Evolutionary conservation across 345 rosid species (phyloP).

Genomic region (Cardamine occulta): DNA sequence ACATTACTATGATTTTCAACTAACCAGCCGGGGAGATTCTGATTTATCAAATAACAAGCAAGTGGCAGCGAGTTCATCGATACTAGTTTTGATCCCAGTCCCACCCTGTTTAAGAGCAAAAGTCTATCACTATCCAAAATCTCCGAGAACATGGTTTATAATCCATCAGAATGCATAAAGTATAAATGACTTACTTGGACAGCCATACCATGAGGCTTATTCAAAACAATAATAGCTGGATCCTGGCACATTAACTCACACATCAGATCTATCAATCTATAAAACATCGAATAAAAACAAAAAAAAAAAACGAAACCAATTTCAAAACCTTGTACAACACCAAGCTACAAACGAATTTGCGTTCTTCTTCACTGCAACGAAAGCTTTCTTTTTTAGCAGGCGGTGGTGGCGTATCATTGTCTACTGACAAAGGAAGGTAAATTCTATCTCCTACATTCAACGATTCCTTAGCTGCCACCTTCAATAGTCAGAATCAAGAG

Average conservation of each 20-base stretch:
- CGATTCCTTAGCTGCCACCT: slow-evolving; percentile 83
- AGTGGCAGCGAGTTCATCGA: slow-evolving; percentile 76
- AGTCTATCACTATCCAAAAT: neutral
- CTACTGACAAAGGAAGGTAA: slow-evolving; percentile 67
- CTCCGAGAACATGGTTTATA: neutral
- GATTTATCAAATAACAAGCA: slow-evolving; percentile 64
- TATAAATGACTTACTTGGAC: slow-evolving; percentile 66
- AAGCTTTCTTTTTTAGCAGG: slow-evolving; percentile 52
- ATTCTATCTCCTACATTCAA: slow-evolving; percentile 76
- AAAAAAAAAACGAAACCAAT: neutral
- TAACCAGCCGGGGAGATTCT: slow-evolving; percentile 87
- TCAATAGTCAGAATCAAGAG: slow-evolving; percentile 35
- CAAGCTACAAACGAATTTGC: slow-evolving; percentile 62
- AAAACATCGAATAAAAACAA: neutral
- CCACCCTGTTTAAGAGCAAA: slow-evolving; percentile 67
- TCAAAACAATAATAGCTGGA: slow-evolving; percentile 70
- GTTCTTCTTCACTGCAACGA: slow-evolving; percentile 61
- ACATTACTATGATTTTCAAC: slow-evolving; percentile 35
- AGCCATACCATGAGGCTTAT: slow-evolving; percentile 92
- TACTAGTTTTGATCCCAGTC: slow-evolving; percentile 73
- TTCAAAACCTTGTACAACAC: slow-evolving; percentile 76
- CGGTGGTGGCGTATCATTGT: slow-evolving; percentile 31
- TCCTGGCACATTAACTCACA: slow-evolving; percentile 59
- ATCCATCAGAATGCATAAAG: slow-evolving; percentile 14
- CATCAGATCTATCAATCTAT: slow-evolving; percentile 10